Evolutionary conservation across 2,329 filamentous ascomycete genomes (phyloP).

Genomic region (Aaosphaeria pasadenensis): DNA sequence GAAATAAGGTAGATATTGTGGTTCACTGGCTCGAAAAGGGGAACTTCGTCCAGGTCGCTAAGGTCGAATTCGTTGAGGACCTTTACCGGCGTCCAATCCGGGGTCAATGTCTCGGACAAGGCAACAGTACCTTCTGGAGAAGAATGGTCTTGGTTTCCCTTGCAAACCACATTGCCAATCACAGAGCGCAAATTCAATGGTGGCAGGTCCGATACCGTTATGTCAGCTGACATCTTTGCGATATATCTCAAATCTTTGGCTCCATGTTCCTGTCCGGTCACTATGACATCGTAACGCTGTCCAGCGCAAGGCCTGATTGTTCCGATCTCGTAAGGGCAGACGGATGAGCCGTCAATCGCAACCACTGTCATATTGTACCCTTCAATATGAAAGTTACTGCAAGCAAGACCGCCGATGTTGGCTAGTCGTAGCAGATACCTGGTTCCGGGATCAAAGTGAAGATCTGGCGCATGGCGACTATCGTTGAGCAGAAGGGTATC

Average conservation of each 20-base stretch:
- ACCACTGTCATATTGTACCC: constrained; percentile 4
- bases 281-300: constrained; percentile 60
- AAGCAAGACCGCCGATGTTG: constrained; percentile 66
- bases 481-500: constrained; percentile 71
- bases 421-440: constrained; percentile 70
- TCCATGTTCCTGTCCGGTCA: constrained; percentile 54
- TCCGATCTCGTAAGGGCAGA: constrained; percentile 33
- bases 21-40: constrained; percentile 59
- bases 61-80: constrained; percentile 70
- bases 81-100: constrained; percentile 46
- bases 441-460: constrained; percentile 62
- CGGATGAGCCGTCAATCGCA: constrained; percentile 7
- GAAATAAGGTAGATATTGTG: constrained; percentile 57
- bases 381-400: constrained; percentile 38
- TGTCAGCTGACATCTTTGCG: constrained; percentile 47
- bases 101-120: background rate
- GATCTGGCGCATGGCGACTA: constrained; percentile 51
- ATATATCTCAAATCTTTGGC: constrained; percentile 58
- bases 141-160: background rate
- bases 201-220: constrained; percentile 42
- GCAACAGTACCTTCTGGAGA: too few relatives aligned
- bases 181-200: background rate
- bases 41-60: constrained; percentile 63
- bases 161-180: background rate
- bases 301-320: constrained; percentile 38